phyloP scores from a whole-genome alignment of 345 rosid species.

The Gynandropsis gynandra region DNA sequence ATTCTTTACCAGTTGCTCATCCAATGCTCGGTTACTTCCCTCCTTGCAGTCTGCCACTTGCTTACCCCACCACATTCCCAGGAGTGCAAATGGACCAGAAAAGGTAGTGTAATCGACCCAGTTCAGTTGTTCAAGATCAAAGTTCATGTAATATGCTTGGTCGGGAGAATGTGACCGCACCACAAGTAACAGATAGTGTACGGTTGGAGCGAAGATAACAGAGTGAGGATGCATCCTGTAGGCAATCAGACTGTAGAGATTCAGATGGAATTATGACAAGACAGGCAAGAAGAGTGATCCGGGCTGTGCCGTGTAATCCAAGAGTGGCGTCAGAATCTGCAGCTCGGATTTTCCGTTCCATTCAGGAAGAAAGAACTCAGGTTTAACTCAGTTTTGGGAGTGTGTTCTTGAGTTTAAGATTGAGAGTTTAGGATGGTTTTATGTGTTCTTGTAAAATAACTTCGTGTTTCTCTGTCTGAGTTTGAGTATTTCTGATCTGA shows the following conservation, averaged over 20 bases:
- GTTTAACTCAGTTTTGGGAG: no score
- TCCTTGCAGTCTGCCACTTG: conserved; percentile 32
- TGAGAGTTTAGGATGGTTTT: no score
- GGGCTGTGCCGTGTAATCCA: conserved; percentile 58
- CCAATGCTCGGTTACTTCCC: conserved; percentile 31
- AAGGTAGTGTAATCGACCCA: conserved; percentile 16
- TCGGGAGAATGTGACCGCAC: conserved; percentile 28
- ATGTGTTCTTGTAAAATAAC: no score
- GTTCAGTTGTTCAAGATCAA: conserved; percentile 21
- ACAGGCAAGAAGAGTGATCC: conserved; percentile 42
- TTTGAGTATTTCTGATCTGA: no score
- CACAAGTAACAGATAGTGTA: conserved; percentile 5
- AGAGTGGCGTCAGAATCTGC: conserved; percentile 61
- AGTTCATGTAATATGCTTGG: conserved; percentile 28
- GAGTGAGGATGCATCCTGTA: no score
- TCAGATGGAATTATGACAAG: no score
- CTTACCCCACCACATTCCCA: conserved; percentile 8
- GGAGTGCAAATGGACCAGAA: conserved; percentile 38
- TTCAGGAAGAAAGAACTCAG: conserved; percentile 61
- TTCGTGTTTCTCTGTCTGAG: no score
- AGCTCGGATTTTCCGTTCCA: conserved; percentile 67
- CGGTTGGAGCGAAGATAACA: no score
- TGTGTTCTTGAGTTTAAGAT: no score
- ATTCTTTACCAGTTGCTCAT: conserved; percentile 36
- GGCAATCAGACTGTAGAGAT: no score